Evolutionary conservation across 2,329 filamentous ascomycete genomes (phyloP).

Genomic region (Triangularia setosa): DNA sequence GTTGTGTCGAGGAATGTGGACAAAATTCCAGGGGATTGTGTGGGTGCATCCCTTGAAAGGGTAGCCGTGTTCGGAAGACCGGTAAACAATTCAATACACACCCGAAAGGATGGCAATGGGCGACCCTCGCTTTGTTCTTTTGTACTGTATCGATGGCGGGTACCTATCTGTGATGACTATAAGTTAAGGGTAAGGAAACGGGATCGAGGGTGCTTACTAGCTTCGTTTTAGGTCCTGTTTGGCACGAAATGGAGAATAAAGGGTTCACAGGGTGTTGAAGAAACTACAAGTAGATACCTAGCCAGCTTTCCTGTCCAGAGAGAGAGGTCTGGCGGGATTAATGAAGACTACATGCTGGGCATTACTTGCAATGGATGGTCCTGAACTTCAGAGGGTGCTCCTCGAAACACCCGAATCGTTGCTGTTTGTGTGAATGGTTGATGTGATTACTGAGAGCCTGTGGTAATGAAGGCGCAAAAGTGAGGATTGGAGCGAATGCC

Average conservation of each 20-base stretch:
- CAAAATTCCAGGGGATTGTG: neutral
- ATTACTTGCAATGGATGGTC: too few relatives aligned
- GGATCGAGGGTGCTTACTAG: neutral
- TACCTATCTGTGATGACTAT: neutral
- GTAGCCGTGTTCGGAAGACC: neutral
- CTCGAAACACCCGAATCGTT: too few relatives aligned
- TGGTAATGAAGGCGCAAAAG: too few relatives aligned
- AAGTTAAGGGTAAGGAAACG: neutral
- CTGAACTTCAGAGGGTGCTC: too few relatives aligned
- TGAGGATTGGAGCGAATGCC: too few relatives aligned
- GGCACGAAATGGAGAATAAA: neutral
- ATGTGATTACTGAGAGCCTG: too few relatives aligned
- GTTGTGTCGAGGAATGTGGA: neutral
- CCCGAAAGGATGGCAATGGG: neutral
- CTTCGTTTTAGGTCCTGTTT: neutral
- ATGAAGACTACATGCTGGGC: too few relatives aligned
- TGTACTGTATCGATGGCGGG: neutral
- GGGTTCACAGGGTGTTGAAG: neutral
- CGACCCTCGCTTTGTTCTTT: neutral
- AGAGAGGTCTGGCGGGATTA: too few relatives aligned
- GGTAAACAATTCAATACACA: neutral
- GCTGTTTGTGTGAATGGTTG: too few relatives aligned
- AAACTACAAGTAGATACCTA: neutral
- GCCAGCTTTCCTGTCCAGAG: too few relatives aligned
- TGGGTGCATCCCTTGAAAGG: neutral